Base-by-base conservation (phyloP, 192 early-diverging fungal species). In the Spinellus fusiger region DNA sequence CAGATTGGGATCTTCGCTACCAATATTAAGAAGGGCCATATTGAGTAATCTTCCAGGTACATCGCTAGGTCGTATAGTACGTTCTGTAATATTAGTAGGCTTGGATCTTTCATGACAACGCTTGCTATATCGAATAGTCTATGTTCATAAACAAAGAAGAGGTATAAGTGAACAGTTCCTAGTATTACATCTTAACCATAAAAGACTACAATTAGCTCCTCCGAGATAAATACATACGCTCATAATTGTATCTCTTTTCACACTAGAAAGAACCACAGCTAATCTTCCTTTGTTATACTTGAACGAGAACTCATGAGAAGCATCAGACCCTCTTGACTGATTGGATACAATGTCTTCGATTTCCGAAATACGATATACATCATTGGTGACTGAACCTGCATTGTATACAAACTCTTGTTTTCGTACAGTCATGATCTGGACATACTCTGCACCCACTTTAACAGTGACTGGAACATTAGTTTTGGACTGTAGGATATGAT, bases 11-110 rank as follows among this genome's bases (percentile, higher is more conserved):
- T 95, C 92, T 23, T 88, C 85, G 37, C 87, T 89, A 0, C 89
- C 92, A 46, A 93, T 78, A 70, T 96, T 95, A 38, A 94, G 75
- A 59, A 98, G 66, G 20, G 95, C 90, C 77, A 97, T 93, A 56
- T 95, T 97, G 35, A 98, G 77, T 37, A 98, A 70, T 18, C 87
- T 89, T 10, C 94, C 95, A 0, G 94, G 91, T 6, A 96, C 93
- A 80, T 95, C 93, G 10, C 80, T 78, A 4, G 95, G 93, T 49
- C 87, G 82, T 48, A 98, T 86, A 2, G 75, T 81, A 52, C 92
- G 84, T 50, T 92, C 88, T 20, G 77, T 73, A 20, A 86, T 72
- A 50, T 75, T 80, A 10, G 73, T 64, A 13, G 85, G 88, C 54
- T 84, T 85, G 0, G 88, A 66, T 49, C 80, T 78, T 46, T 88